These are phyloP conservation scores for Nicotiana knightiana DNA, from an alignment of 257 asterid species.

Conservation along the genomic window DNA sequence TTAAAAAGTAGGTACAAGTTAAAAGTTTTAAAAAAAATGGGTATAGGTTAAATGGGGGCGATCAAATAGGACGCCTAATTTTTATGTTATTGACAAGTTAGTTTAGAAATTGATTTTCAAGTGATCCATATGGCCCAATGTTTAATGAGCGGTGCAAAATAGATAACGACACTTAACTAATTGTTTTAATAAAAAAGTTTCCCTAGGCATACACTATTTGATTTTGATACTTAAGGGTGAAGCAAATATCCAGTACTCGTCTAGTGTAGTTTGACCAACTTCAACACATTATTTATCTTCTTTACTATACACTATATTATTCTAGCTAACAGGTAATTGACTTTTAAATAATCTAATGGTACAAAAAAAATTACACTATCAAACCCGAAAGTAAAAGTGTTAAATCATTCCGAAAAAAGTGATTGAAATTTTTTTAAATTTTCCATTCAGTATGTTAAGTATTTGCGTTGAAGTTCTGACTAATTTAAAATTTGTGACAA, in stretches of 20 bases:
- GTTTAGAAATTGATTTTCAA: neutral
- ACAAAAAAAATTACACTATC: neutral
- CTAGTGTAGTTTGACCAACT: no score
- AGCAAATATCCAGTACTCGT: neutral
- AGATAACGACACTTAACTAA: neutral
- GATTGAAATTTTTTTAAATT: no score
- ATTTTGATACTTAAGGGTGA: neutral
- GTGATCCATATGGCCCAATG: neutral
- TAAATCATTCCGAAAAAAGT: no score
- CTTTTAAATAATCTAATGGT: neutral
- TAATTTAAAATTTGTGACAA: no score
- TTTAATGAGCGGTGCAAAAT: neutral
- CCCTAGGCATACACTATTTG: neutral
- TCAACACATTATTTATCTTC: no score
- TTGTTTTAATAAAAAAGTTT: neutral
- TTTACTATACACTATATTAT: neutral
- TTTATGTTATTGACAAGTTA: no score
- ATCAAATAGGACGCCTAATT: no score
- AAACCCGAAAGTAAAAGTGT: no score
- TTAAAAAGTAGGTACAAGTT: no score
- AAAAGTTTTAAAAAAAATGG: no score
- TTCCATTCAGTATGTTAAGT: no score
- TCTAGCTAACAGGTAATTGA: neutral
- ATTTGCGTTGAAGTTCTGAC: accelerated
- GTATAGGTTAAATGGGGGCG: no score